Percentiles rank a stretch among this genome's conserved stretches.
Conservation (phyloP, 306 rosid genomes). For the Pyrus pyrifolia region DNA sequence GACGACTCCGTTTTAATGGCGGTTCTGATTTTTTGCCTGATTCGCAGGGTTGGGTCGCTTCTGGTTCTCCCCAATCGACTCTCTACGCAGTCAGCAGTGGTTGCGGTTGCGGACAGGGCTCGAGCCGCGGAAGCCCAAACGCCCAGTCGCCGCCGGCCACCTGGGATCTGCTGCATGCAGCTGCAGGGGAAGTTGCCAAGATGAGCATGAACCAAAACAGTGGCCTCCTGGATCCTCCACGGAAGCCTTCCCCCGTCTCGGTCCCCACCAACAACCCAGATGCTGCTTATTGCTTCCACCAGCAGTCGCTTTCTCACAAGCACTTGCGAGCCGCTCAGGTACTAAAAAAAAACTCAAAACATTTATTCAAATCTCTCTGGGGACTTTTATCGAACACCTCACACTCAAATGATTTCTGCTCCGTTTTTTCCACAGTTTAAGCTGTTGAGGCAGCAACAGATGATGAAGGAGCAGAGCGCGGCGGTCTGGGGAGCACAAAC, state of each 20-base stretch:
- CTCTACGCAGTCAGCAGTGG: conserved; percentile 39
- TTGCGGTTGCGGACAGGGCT: conserved; percentile 41
- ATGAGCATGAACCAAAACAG: conserved; percentile 29
- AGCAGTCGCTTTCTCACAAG: conserved; percentile 34
- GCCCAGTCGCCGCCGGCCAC: conserved; percentile 35
- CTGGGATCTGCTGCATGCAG: conserved; percentile 66
- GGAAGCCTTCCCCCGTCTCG: conserved; percentile 28
- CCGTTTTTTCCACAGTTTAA: conserved; percentile 22
- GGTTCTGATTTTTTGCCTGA: background rate
- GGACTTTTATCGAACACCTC: background rate
- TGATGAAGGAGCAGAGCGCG: conserved; percentile 37
- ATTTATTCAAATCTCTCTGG: background rate
- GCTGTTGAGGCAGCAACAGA: conserved; percentile 49
- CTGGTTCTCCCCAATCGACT: conserved; percentile 67
- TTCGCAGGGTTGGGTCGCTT: conserved; percentile 19
- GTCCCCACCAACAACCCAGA: conserved; percentile 21
- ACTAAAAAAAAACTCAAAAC: background rate
- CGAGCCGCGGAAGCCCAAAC: conserved; percentile 55
- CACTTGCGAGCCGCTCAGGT: conserved; percentile 51
- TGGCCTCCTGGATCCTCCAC: conserved; percentile 17
- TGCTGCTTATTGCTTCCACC: conserved; percentile 20
- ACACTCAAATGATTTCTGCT: background rate
- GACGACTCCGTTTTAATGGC: background rate
- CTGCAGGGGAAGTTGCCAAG: conserved; percentile 60
- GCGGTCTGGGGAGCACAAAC: conserved; percentile 10